Base-by-base conservation (phyloP, 75 land plant genomes). In the Gnetum montanum region DNA sequence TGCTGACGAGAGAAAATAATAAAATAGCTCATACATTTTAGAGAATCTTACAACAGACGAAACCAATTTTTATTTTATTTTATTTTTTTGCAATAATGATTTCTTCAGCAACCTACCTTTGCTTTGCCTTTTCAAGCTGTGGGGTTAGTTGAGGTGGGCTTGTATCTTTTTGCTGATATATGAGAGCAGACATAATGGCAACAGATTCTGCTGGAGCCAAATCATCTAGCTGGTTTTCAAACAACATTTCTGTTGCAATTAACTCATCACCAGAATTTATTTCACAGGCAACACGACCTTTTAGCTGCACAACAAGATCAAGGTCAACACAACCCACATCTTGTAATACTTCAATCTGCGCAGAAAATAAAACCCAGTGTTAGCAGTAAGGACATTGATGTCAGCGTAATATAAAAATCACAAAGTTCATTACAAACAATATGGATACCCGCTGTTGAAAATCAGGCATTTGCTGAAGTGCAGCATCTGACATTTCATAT, bases 241-340 rank as follows among this genome's bases (percentile, higher is more conserved):
- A 94, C 16, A 94, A 61, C 53, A 96, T 90, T 59, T 94, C 96
- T n/a, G 96, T 86, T 49, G 91, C 88, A 46, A 90, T 86, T 61
- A 94, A 72, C 72, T 94, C 99, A 69, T 94, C 99, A 34, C 99
- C 88, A 45, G 90, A 90, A 62, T 94, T 94, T 73, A 94, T 86
- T 72, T 94, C 99, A 74, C 96, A 94, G 16, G 99, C 90, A 29
- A 90, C 96, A 15, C 99, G 87, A 10, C 99, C 96, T 70, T 94
- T 94, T 0, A 94, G 76, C 60, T 90, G 96, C 50, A 94, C 99
- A 22, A 86, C 83, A 57, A 86, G 83, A 34, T 94, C 99, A 35
- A 49, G 60, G 68, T 94, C 88, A 36, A 90, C 74, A 61, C 97
- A 94, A 4, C 90, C 79, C 47, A 90, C 85, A 30, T 83, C 77